Conservation (phyloP, 192 early-diverging fungal species). For the Entomortierella lignicola region DNA sequence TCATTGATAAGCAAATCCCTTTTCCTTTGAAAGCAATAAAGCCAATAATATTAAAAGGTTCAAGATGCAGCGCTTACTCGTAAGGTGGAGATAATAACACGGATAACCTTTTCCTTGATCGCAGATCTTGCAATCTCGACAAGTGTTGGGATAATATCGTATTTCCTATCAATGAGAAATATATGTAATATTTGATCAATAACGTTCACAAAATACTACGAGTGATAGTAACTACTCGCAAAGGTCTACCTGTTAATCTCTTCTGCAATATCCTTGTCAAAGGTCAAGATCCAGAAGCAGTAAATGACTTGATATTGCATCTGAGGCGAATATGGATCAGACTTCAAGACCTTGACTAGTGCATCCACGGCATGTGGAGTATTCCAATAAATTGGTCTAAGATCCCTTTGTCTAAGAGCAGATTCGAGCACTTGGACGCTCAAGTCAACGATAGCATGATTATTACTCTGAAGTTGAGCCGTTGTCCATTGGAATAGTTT, state of each 20-base stretch:
- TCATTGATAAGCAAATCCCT: too few relatives aligned
- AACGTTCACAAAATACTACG: too few relatives aligned
- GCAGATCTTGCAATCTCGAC: slow-evolving; percentile 93
- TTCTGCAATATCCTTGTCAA: slow-evolving; percentile 76
- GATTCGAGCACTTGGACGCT: slow-evolving; percentile 88
- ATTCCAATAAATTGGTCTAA: slow-evolving; percentile 70
- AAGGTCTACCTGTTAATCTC: slow-evolving; percentile 68
- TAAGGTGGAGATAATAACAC: slow-evolving; percentile 90
- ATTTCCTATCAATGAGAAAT: slow-evolving; percentile 71
- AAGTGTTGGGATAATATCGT: slow-evolving; percentile 85
- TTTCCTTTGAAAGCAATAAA: too few relatives aligned
- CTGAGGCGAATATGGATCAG: slow-evolving; percentile 79
- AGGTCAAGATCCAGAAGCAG: slow-evolving; percentile 93
- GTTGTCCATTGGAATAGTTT: slow-evolving; percentile 79
- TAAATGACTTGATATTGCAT: slow-evolving; percentile 98
- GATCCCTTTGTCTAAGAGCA: slow-evolving; percentile 67
- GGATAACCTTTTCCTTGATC: slow-evolving; percentile 97
- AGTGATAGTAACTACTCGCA: too few relatives aligned
- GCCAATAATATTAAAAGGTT: background rate
- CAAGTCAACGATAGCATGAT: slow-evolving; percentile 76
- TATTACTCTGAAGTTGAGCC: slow-evolving; percentile 64
- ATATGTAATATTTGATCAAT: too few relatives aligned
- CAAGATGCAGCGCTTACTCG: slow-evolving; percentile 58
- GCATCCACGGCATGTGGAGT: slow-evolving; percentile 65
- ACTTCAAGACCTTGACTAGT: slow-evolving; percentile 73